Evolutionary conservation across 345 rosid genomes (phyloP).

Genomic region (Firmiana major): DNA sequence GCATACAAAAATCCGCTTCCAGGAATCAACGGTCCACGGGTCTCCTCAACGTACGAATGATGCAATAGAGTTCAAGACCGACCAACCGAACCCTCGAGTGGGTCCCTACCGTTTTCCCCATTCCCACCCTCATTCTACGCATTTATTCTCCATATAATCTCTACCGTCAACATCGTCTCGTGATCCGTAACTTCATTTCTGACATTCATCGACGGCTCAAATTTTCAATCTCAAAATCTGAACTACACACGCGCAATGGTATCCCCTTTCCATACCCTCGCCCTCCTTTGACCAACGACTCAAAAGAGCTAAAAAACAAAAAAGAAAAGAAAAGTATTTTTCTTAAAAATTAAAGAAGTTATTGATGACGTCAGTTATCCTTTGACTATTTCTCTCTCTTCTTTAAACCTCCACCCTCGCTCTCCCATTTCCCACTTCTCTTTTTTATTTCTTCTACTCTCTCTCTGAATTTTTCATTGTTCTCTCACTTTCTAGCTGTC

Average conservation of each 20-base stretch:
- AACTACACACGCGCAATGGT: conserved; percentile 11
- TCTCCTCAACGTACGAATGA: conserved; percentile 25
- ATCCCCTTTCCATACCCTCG: neutral
- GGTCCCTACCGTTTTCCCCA: no score
- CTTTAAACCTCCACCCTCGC: conserved; percentile 42
- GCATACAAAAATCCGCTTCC: neutral
- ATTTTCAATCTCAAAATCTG: neutral
- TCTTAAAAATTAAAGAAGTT: conserved; percentile 16
- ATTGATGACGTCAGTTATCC: conserved; percentile 45
- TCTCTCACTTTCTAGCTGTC: conserved; percentile 19
- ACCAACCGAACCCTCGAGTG: conserved; percentile 25
- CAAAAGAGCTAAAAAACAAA: neutral
- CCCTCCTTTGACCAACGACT: conserved; percentile 40
- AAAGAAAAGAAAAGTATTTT: neutral
- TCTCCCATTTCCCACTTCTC: conserved; percentile 1
- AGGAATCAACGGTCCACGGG: conserved; percentile 9
- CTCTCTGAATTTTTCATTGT: conserved; percentile 4
- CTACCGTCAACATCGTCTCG: neutral
- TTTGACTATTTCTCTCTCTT: conserved; percentile 43
- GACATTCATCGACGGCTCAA: conserved; percentile 12
- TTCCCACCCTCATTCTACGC: conserved; percentile 18
- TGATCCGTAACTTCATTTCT: neutral
- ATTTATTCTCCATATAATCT: conserved; percentile 5
- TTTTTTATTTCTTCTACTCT: neutral
- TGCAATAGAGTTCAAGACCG: conserved; percentile 21